A percentile compares a stretch with the other conserved stretches of the same genome.
These are phyloP conservation scores for Tuber borchii DNA, from an alignment of 495 filamentous ascomycete genomes.

Conservation along the genomic window DNA sequence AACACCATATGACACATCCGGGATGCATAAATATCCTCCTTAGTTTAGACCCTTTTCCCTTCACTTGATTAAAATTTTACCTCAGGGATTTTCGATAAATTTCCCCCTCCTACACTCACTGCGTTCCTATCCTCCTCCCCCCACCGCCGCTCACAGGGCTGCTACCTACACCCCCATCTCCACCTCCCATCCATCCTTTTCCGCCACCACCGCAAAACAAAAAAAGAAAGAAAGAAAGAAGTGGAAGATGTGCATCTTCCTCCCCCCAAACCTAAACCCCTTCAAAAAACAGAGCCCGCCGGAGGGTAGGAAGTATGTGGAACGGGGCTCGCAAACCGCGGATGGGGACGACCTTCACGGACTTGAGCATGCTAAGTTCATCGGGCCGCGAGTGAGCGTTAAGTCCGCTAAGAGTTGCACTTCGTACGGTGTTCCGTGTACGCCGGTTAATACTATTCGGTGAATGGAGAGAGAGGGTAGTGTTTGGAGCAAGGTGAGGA, in stretches of 20 bases:
- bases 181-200: neutral
- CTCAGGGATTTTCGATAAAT: neutral
- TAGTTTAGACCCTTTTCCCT: neutral
- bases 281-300: neutral
- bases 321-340: neutral
- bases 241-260: neutral
- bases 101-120: neutral
- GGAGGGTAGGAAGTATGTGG: neutral
- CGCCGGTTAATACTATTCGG: neutral
- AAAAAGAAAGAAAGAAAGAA: neutral
- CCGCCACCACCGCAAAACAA: neutral
- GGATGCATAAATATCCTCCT: neutral
- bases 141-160: too few species aligned
- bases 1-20: neutral
- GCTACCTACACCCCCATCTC: neutral
- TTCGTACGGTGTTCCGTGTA: neutral
- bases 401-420: neutral
- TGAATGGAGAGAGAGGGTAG: neutral
- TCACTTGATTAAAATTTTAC: neutral
- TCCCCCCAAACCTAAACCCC: neutral
- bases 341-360: neutral
- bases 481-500: neutral
- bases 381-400: neutral
- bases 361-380: neutral
- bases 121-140: neutral